phyloP scores from a whole-genome alignment of 306 rosid species.

The Trifolium fragiferum region DNA sequence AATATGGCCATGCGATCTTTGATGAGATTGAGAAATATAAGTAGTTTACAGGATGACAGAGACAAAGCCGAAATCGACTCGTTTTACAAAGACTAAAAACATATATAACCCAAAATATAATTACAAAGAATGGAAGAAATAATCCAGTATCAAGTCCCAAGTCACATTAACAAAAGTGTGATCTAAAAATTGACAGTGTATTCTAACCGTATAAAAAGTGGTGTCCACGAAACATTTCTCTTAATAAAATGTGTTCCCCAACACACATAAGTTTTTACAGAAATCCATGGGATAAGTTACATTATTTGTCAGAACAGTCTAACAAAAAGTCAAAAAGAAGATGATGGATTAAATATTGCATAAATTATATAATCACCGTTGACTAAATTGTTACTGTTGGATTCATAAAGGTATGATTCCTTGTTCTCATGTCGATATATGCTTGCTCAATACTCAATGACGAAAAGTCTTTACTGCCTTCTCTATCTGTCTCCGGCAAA shows the following conservation, averaged over 20 bases:
- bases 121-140: not conserved
- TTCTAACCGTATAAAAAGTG: too few relatives aligned
- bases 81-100: too few relatives aligned
- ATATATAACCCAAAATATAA: too few relatives aligned
- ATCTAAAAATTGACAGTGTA: too few relatives aligned
- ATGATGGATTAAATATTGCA: conserved; percentile 25
- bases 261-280: not conserved
- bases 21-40: too few relatives aligned
- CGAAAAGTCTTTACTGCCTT: conserved; percentile 92
- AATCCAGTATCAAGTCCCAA: not conserved
- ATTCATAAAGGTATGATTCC: conserved; percentile 35
- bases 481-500: conserved; percentile 85
- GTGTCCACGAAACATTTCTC: too few relatives aligned
- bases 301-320: conserved; percentile 13
- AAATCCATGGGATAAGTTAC: not conserved
- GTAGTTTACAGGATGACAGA: too few relatives aligned
- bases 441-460: conserved; percentile 58
- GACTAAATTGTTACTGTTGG: conserved; percentile 31
- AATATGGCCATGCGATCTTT: too few relatives aligned
- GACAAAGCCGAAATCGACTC: too few relatives aligned
- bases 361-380: not conserved
- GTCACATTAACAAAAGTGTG: not conserved
- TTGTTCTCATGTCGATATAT: conserved; percentile 2
- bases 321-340: not conserved
- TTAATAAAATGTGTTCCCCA: conserved; percentile 1